Evolutionary conservation across 1,284 basidiomycete genomes (phyloP).

Genomic region (Boletellus deceptivus): DNA sequence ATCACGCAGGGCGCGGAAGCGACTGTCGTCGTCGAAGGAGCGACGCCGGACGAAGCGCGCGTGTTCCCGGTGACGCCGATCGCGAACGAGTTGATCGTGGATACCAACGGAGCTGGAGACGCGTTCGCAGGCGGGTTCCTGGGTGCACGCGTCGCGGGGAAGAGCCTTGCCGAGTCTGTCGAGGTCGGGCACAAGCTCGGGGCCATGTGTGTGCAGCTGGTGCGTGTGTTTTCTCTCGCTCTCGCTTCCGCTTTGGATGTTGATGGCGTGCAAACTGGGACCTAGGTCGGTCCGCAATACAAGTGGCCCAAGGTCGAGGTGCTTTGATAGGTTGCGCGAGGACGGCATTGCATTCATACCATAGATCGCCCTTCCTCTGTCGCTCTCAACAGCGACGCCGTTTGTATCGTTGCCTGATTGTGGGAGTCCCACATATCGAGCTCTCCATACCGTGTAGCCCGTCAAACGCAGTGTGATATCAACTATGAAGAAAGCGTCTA

Average conservation of each 20-base stretch:
- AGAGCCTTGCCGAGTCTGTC: conserved; percentile 76
- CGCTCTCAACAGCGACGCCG: conserved; percentile 45
- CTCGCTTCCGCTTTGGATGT: background rate
- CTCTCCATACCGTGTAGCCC: conserved; percentile 33
- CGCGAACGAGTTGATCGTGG: conserved; percentile 74
- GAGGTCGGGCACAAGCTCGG: conserved; percentile 90
- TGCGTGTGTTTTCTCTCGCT: conserved; percentile 37
- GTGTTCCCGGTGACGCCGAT: conserved; percentile 66
- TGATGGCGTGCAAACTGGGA: background rate
- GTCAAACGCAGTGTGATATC: conserved; percentile 23
- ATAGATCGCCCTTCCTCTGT: conserved; percentile 12
- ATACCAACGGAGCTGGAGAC: conserved; percentile 99
- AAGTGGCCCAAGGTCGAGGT: conserved; percentile 76
- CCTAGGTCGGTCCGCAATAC: conserved; percentile 75
- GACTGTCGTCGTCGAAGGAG: conserved; percentile 76
- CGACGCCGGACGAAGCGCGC: conserved; percentile 52
- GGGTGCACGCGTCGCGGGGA: conserved; percentile 82
- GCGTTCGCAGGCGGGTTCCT: conserved; percentile 98
- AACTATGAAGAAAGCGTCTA: conserved; percentile 16
- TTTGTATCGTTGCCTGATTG: conserved; percentile 28
- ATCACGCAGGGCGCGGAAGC: conserved; percentile 89
- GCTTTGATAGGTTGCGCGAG: conserved; percentile 39
- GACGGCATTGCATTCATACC: conserved; percentile 4
- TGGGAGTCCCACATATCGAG: conserved; percentile 20
- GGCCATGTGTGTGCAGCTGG: conserved; percentile 85